Conservation (phyloP, 495 filamentous ascomycete species). For the Recurvomyces mirabilis region DNA sequence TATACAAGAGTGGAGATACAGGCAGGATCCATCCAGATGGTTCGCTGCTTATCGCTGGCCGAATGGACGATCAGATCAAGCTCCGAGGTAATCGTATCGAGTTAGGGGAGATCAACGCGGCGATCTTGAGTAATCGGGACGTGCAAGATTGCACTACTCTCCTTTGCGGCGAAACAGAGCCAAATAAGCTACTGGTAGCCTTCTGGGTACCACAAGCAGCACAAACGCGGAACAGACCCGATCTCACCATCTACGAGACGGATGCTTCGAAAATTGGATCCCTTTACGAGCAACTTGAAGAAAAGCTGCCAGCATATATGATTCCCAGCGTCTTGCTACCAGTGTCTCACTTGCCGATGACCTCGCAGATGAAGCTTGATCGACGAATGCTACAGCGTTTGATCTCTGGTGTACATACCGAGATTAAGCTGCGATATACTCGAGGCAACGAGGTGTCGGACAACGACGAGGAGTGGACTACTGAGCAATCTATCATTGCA, state of each 20-base stretch:
- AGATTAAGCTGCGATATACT: too few species aligned
- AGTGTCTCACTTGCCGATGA: conserved; percentile 50
- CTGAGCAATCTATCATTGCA: conserved; percentile 37
- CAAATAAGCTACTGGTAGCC: conserved; percentile 28
- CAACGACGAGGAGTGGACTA: conserved; percentile 30
- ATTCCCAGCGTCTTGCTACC: conserved; percentile 58
- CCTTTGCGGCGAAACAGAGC: conserved; percentile 22
- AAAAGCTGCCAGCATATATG: conserved; percentile 53
- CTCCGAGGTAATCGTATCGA: conserved; percentile 51
- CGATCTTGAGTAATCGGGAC: conserved; percentile 33
- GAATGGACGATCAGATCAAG: conserved; percentile 78
- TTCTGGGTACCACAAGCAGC: conserved; percentile 42
- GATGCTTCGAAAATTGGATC: neutral
- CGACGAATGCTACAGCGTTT: conserved; percentile 31
- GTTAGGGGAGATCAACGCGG: conserved; percentile 54
- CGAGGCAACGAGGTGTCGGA: conserved; percentile 12
- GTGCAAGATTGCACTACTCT: conserved; percentile 46
- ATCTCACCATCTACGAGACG: neutral
- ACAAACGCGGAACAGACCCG: neutral
- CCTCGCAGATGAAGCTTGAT: conserved; percentile 54
- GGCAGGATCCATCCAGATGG: conserved; percentile 62
- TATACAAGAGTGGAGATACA: conserved; percentile 71
- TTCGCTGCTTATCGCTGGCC: conserved; percentile 57
- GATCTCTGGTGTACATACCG: too few species aligned
- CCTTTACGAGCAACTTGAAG: conserved; percentile 31